Base-by-base conservation (phyloP, 2,329 filamentous ascomycete genomes). In the Hypoxylon sp. region DNA sequence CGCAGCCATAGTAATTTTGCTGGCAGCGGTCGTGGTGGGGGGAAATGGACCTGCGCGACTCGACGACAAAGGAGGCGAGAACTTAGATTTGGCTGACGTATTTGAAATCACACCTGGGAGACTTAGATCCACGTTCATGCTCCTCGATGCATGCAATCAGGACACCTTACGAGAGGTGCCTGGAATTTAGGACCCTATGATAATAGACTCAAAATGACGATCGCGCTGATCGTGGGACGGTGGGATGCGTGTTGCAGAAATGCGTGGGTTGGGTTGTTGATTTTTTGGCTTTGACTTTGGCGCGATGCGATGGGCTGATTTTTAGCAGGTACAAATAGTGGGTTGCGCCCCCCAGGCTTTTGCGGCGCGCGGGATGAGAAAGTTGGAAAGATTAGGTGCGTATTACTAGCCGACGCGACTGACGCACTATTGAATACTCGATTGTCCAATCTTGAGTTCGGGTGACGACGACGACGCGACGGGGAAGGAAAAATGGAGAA, bases 1-100 rank as follows among this genome's bases (percentile, higher is more conserved):
- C 61, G 82, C 78, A 67, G 84, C 80, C 85, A 87, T 86, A 70
- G 77, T 74, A 66, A 75, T 76, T 62, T 78, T 79, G 39, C 67
- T 67, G 33, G 73, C 51, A 22, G 69, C 33, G 55, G 70, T 33
- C 50, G 70, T 60, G 53, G 70, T 62, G 17, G 71, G 48, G 52
- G 70, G 63, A 39, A 73, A 73, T 33, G 71, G 61, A 68, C 70
- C 73, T 39, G 72, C 69, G 68, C 72, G 75, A 67, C 52, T 73
- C 53, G 72, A 72, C 53, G 70, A 74, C 70, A 75, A 71, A 67
- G 72, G 59, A 62, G 68, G 69, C 61, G 72, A 68, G 61, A 74
- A 75, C 54, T 68, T 51, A 44, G 74, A 68, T 61, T 70, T 71
- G 52, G 61, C 67, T 51, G 71, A 57, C 53, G 68, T 64, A 67